Evolutionary conservation across 257 asterid species (phyloP).

Genomic region (Pogostemon cablin): DNA sequence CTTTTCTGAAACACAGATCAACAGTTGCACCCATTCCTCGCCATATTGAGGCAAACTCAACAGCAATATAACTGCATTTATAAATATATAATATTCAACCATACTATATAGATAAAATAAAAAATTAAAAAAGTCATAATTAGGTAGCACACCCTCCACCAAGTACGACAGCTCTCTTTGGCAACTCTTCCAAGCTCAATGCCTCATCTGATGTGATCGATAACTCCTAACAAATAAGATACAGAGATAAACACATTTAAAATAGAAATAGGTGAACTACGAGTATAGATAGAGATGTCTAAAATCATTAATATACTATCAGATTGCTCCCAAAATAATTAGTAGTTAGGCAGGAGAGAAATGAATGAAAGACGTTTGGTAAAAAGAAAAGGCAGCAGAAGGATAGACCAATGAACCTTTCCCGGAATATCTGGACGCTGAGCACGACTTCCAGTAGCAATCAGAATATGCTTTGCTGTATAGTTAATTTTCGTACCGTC

Average conservation of each 20-base stretch:
- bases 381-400: constrained; percentile 16
- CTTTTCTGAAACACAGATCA: constrained; percentile 85
- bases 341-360: constrained; percentile 2
- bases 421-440: constrained; percentile 84
- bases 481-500: constrained; percentile 92
- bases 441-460: constrained; percentile 97
- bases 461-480: constrained; percentile 83
- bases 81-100: constrained; percentile 18
- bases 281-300: background rate
- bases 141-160: constrained; percentile 80
- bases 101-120: constrained; percentile 25
- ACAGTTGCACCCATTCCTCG: constrained; percentile 96
- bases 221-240: constrained; percentile 58
- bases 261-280: constrained; percentile 9
- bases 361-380: background rate
- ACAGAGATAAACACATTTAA: constrained; percentile 14
- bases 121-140: background rate
- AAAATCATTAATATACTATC: background rate
- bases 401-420: constrained; percentile 50
- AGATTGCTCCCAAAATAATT: background rate
- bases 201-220: constrained; percentile 99
- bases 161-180: constrained; percentile 80
- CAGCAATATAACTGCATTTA: constrained; percentile 82
- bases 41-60: constrained; percentile 99
- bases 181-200: constrained; percentile 95